Conservation (phyloP, 352 stramenopile species). For the Phytophthora aleatoria region DNA sequence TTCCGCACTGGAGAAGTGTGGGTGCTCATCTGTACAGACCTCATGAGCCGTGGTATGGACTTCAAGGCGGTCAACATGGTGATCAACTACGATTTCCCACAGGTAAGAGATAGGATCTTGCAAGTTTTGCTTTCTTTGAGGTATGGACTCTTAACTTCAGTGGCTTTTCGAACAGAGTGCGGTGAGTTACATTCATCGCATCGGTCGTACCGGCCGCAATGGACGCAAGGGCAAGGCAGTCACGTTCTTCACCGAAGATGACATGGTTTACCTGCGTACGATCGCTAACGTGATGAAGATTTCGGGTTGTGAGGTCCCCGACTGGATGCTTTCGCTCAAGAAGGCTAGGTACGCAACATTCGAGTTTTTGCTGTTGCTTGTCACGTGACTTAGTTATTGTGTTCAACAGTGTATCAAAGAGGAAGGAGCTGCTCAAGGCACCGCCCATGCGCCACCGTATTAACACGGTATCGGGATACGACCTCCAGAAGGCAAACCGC, state of each 20-base stretch:
- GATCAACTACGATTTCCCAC: slow-evolving; percentile 99
- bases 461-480: slow-evolving; percentile 87
- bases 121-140: background rate
- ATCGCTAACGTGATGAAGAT: slow-evolving; percentile 99
- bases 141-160: slow-evolving; percentile 1
- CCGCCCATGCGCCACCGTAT: slow-evolving; percentile 75
- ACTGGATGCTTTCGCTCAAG: slow-evolving; percentile 98
- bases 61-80: slow-evolving; percentile 99
- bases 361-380: slow-evolving; percentile 4
- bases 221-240: slow-evolving; percentile 94
- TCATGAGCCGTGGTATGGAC: slow-evolving; percentile 98
- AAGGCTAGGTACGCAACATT: slow-evolving; percentile 71
- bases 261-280: slow-evolving; percentile 94
- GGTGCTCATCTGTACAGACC: slow-evolving; percentile 99
- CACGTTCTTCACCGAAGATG: slow-evolving; percentile 97
- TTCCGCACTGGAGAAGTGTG: slow-evolving; percentile 98
- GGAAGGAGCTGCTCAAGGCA: slow-evolving; percentile 84
- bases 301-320: slow-evolving; percentile 96
- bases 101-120: slow-evolving; percentile 38
- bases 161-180: slow-evolving; percentile 51
- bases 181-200: slow-evolving; percentile 97
- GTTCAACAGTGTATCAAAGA: slow-evolving; percentile 55
- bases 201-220: slow-evolving; percentile 95
- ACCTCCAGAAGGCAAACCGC: slow-evolving; percentile 85
- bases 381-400: slow-evolving; percentile 11